phyloP scores from a whole-genome alignment of 2,329 filamentous ascomycete genomes.

The Epichloe glyceriae region DNA sequence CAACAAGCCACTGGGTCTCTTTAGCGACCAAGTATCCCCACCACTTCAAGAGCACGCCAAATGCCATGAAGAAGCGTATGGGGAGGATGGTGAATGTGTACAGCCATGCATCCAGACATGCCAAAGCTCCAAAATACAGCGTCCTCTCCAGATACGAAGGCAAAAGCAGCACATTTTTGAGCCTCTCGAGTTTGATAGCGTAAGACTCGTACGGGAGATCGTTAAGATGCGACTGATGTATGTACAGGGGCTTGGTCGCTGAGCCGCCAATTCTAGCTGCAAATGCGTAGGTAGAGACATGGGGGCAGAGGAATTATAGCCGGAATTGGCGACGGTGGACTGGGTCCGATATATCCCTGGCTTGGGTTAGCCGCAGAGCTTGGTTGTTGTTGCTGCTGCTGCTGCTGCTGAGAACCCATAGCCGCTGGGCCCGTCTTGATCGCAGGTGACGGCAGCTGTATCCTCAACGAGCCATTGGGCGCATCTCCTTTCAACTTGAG shows the following conservation, averaged over 20 bases:
- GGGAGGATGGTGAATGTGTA: slow-evolving; percentile 94
- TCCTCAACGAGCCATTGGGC: slow-evolving; percentile 5
- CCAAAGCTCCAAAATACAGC: slow-evolving; percentile 75
- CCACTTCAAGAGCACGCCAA: slow-evolving; percentile 64
- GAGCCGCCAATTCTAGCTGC: slow-evolving; percentile 50
- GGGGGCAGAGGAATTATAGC: slow-evolving; percentile 48
- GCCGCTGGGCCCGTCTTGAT: slow-evolving; percentile 14
- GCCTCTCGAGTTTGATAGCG: slow-evolving; percentile 77
- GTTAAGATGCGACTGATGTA: slow-evolving; percentile 42
- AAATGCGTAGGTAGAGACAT: slow-evolving; percentile 55
- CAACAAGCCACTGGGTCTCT: slow-evolving; percentile 58
- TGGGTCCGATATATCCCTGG: slow-evolving; percentile 11
- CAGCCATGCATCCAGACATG: slow-evolving; percentile 90
- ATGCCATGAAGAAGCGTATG: slow-evolving; percentile 70
- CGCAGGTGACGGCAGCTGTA: slow-evolving; percentile 10
- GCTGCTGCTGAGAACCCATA: slow-evolving; percentile 7
- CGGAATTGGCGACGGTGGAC: slow-evolving; percentile 35
- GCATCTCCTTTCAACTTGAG: slow-evolving; percentile 29
- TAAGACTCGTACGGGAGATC: slow-evolving; percentile 80
- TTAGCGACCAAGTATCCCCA: slow-evolving; percentile 61
- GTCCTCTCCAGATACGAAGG: slow-evolving; percentile 73
- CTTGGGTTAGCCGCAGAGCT: slow-evolving; percentile 8
- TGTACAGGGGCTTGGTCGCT: slow-evolving; percentile 53
- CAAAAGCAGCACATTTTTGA: slow-evolving; percentile 77
- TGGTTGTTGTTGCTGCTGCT: slow-evolving; percentile 1